Evolutionary conservation across 768 basidiomycete genomes (phyloP).

Genomic region (Lactifluus subvellereus): DNA sequence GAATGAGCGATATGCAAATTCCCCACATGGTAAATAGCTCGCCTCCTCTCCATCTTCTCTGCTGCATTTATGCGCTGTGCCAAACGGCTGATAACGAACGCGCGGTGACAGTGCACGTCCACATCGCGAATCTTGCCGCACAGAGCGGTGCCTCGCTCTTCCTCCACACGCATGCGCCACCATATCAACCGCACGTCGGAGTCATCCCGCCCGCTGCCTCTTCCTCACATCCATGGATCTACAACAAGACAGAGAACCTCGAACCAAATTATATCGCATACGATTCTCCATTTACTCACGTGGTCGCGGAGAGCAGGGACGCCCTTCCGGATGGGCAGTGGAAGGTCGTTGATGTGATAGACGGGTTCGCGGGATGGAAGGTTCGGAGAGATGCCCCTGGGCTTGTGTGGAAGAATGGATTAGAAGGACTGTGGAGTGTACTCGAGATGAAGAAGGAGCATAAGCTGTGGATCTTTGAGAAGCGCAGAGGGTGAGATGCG

Average conservation of each 20-base stretch:
- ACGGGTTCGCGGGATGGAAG: constrained; percentile 41
- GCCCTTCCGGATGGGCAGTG: constrained; percentile 33
- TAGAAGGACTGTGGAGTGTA: constrained; percentile 24
- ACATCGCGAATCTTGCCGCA: constrained; percentile 79
- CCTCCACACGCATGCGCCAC: constrained; percentile 59
- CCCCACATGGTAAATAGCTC: constrained; percentile 29
- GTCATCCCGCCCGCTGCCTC: constrained; percentile 18
- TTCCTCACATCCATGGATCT: constrained; percentile 44
- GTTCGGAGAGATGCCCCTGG: constrained; percentile 28
- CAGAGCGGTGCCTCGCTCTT: constrained; percentile 91
- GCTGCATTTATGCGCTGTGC: neutral
- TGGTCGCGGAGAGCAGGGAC: constrained; percentile 46
- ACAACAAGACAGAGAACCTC: constrained; percentile 78
- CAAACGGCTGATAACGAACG: constrained; percentile 15
- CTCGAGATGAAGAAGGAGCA: constrained; percentile 37
- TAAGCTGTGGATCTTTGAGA: constrained; percentile 47
- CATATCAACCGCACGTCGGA: constrained; percentile 35
- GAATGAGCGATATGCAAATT: constrained; percentile 44
- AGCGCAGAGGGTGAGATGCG: constrained; percentile 10
- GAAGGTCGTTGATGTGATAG: constrained; percentile 40
- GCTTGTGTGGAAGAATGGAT: constrained; percentile 27
- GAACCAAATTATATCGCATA: constrained; percentile 37
- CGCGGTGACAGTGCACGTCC: constrained; percentile 48
- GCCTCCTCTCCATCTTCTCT: neutral
- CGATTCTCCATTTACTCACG: constrained; percentile 48